Conservation (phyloP, 768 basidiomycete species). For the Russula virescens region DNA sequence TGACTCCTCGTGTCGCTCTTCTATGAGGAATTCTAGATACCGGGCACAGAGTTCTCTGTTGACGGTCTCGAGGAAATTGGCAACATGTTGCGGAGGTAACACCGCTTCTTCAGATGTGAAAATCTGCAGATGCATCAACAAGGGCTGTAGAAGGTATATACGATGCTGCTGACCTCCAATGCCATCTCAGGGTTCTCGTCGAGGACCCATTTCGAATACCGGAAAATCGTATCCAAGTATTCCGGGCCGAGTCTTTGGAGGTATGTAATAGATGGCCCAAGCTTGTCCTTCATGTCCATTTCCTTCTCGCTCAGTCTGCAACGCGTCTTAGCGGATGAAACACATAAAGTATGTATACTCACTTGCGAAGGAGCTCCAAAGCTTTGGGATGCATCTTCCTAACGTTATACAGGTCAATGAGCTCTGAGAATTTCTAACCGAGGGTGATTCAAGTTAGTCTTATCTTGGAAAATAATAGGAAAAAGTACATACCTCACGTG, state of each 20-base stretch:
- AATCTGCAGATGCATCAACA: constrained; percentile 46
- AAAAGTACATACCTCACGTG: constrained; percentile 56
- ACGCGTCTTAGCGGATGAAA: background rate
- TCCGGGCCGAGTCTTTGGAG: constrained; percentile 85
- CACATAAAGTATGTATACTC: constrained; percentile 29
- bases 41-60: constrained; percentile 62
- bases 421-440: constrained; percentile 79
- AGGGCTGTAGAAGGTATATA: background rate
- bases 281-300: constrained; percentile 69
- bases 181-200: constrained; percentile 65
- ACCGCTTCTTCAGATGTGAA: constrained; percentile 95
- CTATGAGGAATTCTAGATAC: constrained; percentile 83
- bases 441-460: constrained; percentile 1
- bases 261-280: constrained; percentile 80
- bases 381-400: constrained; percentile 95
- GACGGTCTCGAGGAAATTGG: constrained; percentile 70
- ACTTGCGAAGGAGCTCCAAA: constrained; percentile 79
- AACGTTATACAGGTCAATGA: constrained; percentile 87
- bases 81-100: constrained; percentile 70
- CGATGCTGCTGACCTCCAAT: constrained; percentile 51
- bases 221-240: constrained; percentile 75
- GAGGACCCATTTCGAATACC: constrained; percentile 81
- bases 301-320: constrained; percentile 74
- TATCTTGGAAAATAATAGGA: background rate
- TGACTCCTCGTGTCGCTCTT: constrained; percentile 61